Evolutionary conservation across 2,329 filamentous ascomycete species (phyloP).

Genomic region (Tothia fuscella): DNA sequence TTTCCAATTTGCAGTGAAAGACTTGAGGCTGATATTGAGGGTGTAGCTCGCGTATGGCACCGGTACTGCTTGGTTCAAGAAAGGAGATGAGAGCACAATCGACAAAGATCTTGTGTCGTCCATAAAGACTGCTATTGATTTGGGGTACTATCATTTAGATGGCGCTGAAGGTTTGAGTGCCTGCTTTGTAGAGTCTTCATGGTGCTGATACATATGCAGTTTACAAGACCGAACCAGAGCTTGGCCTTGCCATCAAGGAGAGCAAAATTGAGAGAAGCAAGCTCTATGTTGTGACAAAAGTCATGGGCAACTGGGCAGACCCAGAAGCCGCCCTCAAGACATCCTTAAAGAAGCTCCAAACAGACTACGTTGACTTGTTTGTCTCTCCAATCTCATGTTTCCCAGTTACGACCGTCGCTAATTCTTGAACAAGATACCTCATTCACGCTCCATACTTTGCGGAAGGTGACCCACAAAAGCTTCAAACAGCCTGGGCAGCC

Average conservation of each 20-base stretch:
- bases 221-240: conserved; percentile 40
- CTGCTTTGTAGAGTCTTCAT: background rate
- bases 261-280: conserved; percentile 33
- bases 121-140: conserved; percentile 50
- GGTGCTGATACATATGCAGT: conserved; percentile 18
- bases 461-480: conserved; percentile 29
- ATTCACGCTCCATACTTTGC: conserved; percentile 49
- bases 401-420: background rate
- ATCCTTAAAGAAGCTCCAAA: conserved; percentile 46
- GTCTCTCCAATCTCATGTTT: conserved; percentile 12
- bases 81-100: conserved; percentile 34
- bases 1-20: background rate
- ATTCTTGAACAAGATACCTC: conserved; percentile 35
- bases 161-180: conserved; percentile 51
- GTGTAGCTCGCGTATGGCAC: conserved; percentile 58
- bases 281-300: conserved; percentile 45
- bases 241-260: conserved; percentile 36
- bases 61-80: conserved; percentile 55
- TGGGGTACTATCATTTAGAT: conserved; percentile 64
- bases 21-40: background rate
- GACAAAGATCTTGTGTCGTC: conserved; percentile 46
- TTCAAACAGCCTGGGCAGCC: conserved; percentile 46
- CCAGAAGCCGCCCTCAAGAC: conserved; percentile 43
- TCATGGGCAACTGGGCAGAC: conserved; percentile 40
- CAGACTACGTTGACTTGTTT: conserved; percentile 52